Conservation (phyloP, 805 yeast species). For the Yamadazyma scolyti region DNA sequence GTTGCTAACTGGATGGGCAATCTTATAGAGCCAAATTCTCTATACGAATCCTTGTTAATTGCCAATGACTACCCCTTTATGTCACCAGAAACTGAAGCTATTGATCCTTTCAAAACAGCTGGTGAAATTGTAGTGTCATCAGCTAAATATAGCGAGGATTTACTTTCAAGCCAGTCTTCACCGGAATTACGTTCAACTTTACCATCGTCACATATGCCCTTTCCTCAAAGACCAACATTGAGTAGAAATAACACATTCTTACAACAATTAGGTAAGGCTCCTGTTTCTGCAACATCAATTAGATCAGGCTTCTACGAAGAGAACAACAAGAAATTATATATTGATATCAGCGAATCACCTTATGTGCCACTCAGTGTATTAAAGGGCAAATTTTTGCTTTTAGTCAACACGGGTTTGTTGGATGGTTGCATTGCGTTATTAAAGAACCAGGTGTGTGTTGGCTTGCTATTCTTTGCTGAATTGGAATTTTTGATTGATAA, state of each 20-base stretch:
- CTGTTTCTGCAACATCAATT: too few species aligned
- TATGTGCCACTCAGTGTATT: conserved; percentile 29
- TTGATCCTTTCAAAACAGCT: conserved; percentile 25
- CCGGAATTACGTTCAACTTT: too few species aligned
- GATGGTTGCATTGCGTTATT: conserved; percentile 54
- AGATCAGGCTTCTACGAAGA: neutral
- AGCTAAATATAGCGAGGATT: conserved; percentile 9
- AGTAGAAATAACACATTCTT: conserved; percentile 1
- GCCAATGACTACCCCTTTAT: conserved; percentile 53
- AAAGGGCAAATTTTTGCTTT: conserved; percentile 26
- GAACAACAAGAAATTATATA: conserved; percentile 11
- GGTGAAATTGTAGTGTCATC: conserved; percentile 31
- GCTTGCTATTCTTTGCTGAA: conserved; percentile 47
- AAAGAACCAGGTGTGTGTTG: conserved; percentile 33
- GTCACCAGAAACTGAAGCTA: conserved; percentile 37
- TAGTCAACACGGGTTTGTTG: conserved; percentile 40
- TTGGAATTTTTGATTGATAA: conserved; percentile 50
- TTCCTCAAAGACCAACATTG: neutral
- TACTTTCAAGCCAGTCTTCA: too few species aligned
- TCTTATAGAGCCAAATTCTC: conserved; percentile 46
- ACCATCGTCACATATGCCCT: neutral
- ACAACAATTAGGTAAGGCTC: conserved; percentile 1
- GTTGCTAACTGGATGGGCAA: conserved; percentile 57
- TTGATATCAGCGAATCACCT: conserved; percentile 37
- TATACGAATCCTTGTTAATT: conserved; percentile 46